Percentiles rank a stretch among this genome's conserved stretches.
Conservation (phyloP, 164 flowering plant species). For the Paratinospora sagittata region DNA sequence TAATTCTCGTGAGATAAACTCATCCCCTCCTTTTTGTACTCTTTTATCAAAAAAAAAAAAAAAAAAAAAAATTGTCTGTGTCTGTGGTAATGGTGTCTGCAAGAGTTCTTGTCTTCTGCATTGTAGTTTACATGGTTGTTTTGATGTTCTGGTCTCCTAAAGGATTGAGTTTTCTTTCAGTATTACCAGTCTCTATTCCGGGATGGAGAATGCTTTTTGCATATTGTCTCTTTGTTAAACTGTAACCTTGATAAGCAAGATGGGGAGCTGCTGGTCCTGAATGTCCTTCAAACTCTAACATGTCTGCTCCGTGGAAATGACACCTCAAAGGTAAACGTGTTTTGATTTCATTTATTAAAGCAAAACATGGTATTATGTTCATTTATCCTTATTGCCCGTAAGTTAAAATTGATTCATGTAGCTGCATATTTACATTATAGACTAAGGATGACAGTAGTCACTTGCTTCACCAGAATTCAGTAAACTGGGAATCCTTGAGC, state of each 20-base stretch:
- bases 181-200: slow-evolving; percentile 84
- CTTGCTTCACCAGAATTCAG: background rate
- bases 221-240: slow-evolving; percentile 88
- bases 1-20: too few species aligned
- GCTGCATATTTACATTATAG: background rate
- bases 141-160: slow-evolving; percentile 12
- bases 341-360: background rate
- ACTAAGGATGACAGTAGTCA: background rate
- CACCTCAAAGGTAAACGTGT: slow-evolving; percentile 72
- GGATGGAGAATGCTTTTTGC: slow-evolving; percentile 94
- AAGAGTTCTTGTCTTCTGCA: background rate
- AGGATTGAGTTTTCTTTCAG: slow-evolving; percentile 36
- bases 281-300: slow-evolving; percentile 81
- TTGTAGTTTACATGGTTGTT: background rate
- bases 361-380: background rate
- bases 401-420: background rate
- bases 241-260: slow-evolving; percentile 60
- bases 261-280: slow-evolving; percentile 74
- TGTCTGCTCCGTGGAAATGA: slow-evolving; percentile 69
- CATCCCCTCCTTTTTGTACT: too few species aligned
- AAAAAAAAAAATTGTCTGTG: too few species aligned
- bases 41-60: too few species aligned
- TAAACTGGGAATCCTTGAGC: background rate
- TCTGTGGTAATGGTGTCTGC: background rate
- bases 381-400: background rate